A percentile compares a stretch with the other conserved stretches of the same genome.
Conservation (phyloP, 805 yeast species). For the Vanderwaltozyma polyspora region DNA sequence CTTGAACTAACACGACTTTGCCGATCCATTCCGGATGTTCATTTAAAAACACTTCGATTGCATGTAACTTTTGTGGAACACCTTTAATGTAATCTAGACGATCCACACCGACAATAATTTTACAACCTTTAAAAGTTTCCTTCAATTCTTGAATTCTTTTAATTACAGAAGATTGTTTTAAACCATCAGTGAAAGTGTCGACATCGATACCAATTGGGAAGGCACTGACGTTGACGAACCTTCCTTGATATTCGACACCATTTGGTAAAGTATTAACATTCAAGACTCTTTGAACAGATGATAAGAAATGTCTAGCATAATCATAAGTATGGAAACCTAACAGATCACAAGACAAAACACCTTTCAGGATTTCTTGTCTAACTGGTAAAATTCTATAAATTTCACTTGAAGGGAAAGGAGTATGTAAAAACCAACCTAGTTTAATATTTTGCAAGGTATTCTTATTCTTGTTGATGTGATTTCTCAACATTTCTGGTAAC, state of each 20-base stretch:
- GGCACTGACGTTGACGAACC: constrained; percentile 81
- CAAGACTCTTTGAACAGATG: constrained; percentile 77
- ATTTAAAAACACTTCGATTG: constrained; percentile 81
- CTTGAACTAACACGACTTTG: constrained; percentile 87
- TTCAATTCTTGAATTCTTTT: constrained; percentile 53
- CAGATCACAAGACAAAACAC: constrained; percentile 87
- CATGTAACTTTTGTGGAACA: constrained; percentile 93
- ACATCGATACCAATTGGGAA: constrained; percentile 99
- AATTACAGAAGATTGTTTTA: constrained; percentile 50
- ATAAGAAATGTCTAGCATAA: constrained; percentile 89
- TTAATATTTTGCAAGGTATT: constrained; percentile 44
- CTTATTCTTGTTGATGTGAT: constrained; percentile 33
- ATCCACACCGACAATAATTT: constrained; percentile 93
- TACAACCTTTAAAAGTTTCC: constrained; percentile 59
- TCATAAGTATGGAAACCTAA: constrained; percentile 99
- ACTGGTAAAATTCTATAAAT: constrained; percentile 94
- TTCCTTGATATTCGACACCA: constrained; percentile 68
- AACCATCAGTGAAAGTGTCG: constrained; percentile 75
- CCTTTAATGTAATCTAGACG: constrained; percentile 95
- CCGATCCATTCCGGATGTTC: constrained; percentile 99
- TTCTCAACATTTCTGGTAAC: constrained; percentile 76
- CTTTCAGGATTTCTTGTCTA: constrained; percentile 79
- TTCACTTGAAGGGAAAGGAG: constrained; percentile 96
- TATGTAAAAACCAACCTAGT: constrained; percentile 89
- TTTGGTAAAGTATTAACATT: constrained; percentile 80